phyloP scores from a whole-genome alignment of 2,329 filamentous ascomycete species.

The Lasiodiplodia theobromae region DNA sequence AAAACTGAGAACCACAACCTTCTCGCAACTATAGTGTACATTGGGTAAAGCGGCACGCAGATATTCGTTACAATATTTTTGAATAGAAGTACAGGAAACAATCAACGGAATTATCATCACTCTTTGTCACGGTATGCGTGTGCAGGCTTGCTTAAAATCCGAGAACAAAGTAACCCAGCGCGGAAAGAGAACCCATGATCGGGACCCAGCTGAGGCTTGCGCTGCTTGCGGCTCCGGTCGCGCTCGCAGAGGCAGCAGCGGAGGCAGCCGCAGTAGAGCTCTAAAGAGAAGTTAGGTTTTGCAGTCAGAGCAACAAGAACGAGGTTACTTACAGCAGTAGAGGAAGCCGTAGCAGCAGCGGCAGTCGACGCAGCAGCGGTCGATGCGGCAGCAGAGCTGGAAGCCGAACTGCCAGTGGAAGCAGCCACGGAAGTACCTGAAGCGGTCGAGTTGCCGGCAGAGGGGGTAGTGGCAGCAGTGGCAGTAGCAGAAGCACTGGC shows the following conservation, averaged over 20 bases:
- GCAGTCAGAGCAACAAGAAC: not conserved
- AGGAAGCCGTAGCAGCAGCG: not conserved
- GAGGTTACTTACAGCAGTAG: not conserved
- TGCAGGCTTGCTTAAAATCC: not conserved
- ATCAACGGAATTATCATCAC: not conserved
- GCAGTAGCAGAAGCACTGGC: not conserved
- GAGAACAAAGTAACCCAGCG: not conserved
- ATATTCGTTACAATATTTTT: not conserved
- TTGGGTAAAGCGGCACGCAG: too few species aligned
- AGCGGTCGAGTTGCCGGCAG: not conserved
- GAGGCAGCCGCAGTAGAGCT: not conserved
- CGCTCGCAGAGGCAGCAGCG: not conserved
- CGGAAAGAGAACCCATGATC: not conserved
- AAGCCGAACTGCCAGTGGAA: not conserved
- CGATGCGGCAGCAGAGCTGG: not conserved
- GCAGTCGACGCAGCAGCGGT: not conserved
- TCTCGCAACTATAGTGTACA: too few species aligned
- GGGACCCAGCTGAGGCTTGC: not conserved
- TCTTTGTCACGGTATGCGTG: not conserved
- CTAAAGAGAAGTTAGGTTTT: not conserved
- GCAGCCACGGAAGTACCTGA: not conserved
- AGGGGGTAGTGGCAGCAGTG: not conserved
- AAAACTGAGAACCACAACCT: not conserved
- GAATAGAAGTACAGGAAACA: not conserved
- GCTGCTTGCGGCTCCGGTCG: not conserved